Percentiles rank a stretch among this genome's conserved stretches.
phyloP scores from a whole-genome alignment of 2,329 filamentous ascomycete genomes.

The Hysterium pulicare region DNA sequence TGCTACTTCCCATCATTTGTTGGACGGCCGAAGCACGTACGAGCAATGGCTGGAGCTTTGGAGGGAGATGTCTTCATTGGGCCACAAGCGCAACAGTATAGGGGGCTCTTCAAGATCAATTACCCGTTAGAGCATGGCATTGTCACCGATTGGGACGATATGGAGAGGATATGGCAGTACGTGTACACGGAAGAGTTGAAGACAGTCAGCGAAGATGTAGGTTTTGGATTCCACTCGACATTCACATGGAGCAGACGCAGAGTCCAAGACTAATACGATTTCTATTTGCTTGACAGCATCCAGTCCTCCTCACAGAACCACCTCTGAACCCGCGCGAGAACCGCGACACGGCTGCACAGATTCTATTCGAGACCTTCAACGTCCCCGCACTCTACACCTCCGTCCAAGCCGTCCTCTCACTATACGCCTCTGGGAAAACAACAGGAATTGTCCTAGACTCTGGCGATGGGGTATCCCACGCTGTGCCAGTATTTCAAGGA shows the following conservation, averaged over 20 bases:
- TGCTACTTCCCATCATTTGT: conserved; percentile 98
- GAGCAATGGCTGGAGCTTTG: conserved; percentile 91
- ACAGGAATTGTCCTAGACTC: conserved; percentile 95
- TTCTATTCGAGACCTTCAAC: conserved; percentile 98
- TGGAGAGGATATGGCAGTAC: conserved; percentile 99
- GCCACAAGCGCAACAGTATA: conserved; percentile 82
- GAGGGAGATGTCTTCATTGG: conserved; percentile 98
- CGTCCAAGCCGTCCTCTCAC: conserved; percentile 91
- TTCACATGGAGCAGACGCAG: no score
- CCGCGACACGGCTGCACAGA: conserved; percentile 92
- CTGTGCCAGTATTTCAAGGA: conserved; percentile 95
- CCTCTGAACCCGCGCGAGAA: conserved; percentile 94
- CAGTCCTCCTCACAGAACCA: conserved; percentile 91
- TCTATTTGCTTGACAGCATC: conserved; percentile 61
- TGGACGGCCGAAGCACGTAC: conserved; percentile 88
- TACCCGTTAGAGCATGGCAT: conserved; percentile 97
- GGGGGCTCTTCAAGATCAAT: conserved; percentile 89
- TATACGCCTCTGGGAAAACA: conserved; percentile 93
- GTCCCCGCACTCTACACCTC: conserved; percentile 95
- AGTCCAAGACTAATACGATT: no score
- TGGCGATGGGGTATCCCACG: conserved; percentile 94
- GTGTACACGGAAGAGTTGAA: conserved; percentile 95
- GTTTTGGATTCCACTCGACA: no score
- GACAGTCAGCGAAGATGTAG: conserved; percentile 92
- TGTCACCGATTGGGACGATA: conserved; percentile 99